Base-by-base conservation (phyloP, 495 filamentous ascomycete species). In the Bombardia bombarda region DNA sequence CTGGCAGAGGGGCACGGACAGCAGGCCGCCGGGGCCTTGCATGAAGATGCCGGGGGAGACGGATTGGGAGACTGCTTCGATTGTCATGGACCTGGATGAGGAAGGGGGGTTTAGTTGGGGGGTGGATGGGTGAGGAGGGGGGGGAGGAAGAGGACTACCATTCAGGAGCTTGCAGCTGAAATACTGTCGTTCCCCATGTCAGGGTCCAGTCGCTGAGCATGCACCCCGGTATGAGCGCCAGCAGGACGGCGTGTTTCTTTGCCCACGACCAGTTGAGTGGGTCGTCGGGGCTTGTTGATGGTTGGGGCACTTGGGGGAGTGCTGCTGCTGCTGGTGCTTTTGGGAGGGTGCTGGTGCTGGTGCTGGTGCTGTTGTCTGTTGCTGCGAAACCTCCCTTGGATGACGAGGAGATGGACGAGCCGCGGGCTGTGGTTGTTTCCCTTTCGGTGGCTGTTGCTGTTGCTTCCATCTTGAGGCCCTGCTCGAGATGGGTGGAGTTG, bases 231-330 rank as follows among this genome's bases (percentile, higher is more conserved):
- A 43, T 40, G 9, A 52, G 39, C 1, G 40, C 24, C 14, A 43
- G 58, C 7, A 80, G 50, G 38, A 73, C 69, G 2, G 44, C 46
- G 49, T 75, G 58, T 47, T 80, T 82, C 42, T 71, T 73, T 5
- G 48, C 14, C 8, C 40, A 52, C 0, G 69, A 59, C 72, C 75
- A 82, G 45, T 80, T 82, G 40, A 81, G 54, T 18, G 78, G 78
- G 55, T 82, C 77, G 23, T 79, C 49, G 1, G 61, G 57, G 53
- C 80, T 77, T 9, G 36, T 35, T 4, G 46, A 49, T 17, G n/a
- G 35, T 41, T 28, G 38, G 9, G 45, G 45, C 2, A 31, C 25
- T 4, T 42, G 39, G 20, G 18, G 7, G 14, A 16, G 7, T 9
- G 32, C 14, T 34, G 7, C 32, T 34, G 32, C 9, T 8, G 7